A percentile compares a stretch with the other conserved stretches of the same genome.
Conservation (phyloP, 495 filamentous ascomycete genomes). For the Lophiostoma macrostomum region DNA sequence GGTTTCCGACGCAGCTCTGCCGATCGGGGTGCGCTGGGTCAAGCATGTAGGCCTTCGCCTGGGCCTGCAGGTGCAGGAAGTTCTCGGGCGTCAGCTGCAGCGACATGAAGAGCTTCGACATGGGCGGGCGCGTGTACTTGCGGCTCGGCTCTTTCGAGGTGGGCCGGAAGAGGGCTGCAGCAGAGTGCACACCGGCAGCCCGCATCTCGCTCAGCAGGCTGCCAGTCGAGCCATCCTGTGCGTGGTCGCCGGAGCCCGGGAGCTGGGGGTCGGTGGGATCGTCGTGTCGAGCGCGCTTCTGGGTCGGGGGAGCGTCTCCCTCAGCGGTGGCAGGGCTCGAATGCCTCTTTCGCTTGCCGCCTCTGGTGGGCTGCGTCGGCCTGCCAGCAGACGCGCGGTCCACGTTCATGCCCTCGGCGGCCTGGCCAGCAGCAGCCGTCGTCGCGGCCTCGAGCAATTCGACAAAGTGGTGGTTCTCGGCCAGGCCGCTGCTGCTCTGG, state of each 20-base stretch:
- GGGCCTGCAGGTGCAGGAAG: slow-evolving; percentile 58
- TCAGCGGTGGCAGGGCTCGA: slow-evolving; percentile 12
- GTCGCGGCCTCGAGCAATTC: slow-evolving; percentile 54
- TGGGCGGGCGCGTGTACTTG: slow-evolving; percentile 60
- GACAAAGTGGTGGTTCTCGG: slow-evolving; percentile 45
- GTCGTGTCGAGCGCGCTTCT: slow-evolving; percentile 16
- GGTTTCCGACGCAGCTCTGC: slow-evolving; percentile 57
- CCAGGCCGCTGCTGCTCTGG: slow-evolving; percentile 5
- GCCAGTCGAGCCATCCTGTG: slow-evolving; percentile 18
- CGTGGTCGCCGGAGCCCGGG: neutral
- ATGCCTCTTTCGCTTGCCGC: slow-evolving; percentile 35
- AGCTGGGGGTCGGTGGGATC: slow-evolving; percentile 20
- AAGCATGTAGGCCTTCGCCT: slow-evolving; percentile 61
- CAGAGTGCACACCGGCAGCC: slow-evolving; percentile 54
- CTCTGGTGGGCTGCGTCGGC: slow-evolving; percentile 35
- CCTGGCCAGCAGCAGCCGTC: slow-evolving; percentile 52
- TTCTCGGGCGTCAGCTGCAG: slow-evolving; percentile 57
- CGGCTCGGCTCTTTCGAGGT: slow-evolving; percentile 48
- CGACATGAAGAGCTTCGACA: slow-evolving; percentile 59
- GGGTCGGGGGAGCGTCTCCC: neutral
- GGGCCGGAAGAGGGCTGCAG: slow-evolving; percentile 56
- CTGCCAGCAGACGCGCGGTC: slow-evolving; percentile 43
- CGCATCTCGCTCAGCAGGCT: slow-evolving; percentile 46
- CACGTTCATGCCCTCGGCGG: slow-evolving; percentile 44
- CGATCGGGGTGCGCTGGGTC: slow-evolving; percentile 55